Base-by-base conservation (phyloP, 1,284 basidiomycete genomes). In the Exobasidium rhododendri region DNA sequence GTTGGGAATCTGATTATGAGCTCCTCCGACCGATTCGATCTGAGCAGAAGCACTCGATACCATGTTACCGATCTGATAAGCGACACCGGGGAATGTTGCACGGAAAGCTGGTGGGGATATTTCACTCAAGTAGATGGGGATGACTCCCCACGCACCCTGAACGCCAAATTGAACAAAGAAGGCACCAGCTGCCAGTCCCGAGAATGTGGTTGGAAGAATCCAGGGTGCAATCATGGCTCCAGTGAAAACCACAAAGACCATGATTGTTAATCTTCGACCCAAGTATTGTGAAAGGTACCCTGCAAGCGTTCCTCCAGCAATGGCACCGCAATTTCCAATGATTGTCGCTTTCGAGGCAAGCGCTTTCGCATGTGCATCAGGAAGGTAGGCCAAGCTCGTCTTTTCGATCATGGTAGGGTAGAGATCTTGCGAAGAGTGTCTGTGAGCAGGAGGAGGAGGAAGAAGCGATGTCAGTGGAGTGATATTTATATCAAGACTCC, bases 21-120 rank as follows among this genome's bases (percentile, higher is more conserved):
- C 75, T 2, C 84, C 84, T 0, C 83, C 83, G 83, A 87, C 86
- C 1, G 93, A 87, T 85, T 97, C 93, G 70, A 97, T 94, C 79
- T 96, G 92, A 0, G 91, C 86, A 3, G 90, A 89, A 0, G 91
- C 90, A 0, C 88, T 86, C 0, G 89, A 91, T 6, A 94, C 86
- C 89, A 94, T 94, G 71, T 81, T 82, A 61, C 81, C 81, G 44
- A 80, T 68, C 62, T 96, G 93, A 82, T 94, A 97, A 0, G 90
- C 88, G 0, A 94, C 86, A 68, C 94, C 94, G 22, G 89, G 89
- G 84, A 94, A 97, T 0, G 91, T 90, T 6, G 92, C 91, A 58
- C 94, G 85, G 85, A 96, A 97, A 0, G 91, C 92, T 0, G 92
- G 88, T 0, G 93, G 92, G 0, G 90, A 89, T 81, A 94, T 87